Conservation (phyloP, 768 basidiomycete genomes). For the Kwoniella dejecticola region DNA sequence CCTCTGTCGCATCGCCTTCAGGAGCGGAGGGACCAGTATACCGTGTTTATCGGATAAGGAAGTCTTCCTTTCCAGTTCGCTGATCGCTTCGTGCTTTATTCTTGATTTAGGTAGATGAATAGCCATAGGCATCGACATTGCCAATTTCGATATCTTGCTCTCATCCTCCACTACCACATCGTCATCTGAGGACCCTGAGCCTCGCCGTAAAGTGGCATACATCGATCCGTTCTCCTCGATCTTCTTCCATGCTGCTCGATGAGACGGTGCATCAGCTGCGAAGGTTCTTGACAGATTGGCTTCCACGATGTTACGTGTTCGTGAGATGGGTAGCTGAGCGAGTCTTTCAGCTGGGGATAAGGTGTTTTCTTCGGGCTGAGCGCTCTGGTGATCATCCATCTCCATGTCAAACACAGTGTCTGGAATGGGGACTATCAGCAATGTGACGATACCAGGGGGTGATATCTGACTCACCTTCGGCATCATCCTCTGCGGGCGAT, state of each 20-base stretch:
- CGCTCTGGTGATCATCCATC: constrained; percentile 38
- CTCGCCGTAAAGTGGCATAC: constrained; percentile 30
- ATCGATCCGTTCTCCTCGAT: constrained; percentile 31
- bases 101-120: constrained; percentile 37
- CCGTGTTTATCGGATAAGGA: constrained; percentile 44
- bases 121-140: constrained; percentile 48
- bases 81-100: constrained; percentile 2
- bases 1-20: constrained; percentile 44
- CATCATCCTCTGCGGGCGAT: constrained; percentile 19
- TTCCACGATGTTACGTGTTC: constrained; percentile 43
- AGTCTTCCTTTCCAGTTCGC: constrained; percentile 49
- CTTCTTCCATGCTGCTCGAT: constrained; percentile 48
- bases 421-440: constrained; percentile 16
- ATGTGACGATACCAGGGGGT: not conserved
- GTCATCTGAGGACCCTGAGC: constrained; percentile 4
- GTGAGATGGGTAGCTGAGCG: constrained; percentile 10
- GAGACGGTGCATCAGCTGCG: constrained; percentile 52
- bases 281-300: constrained; percentile 48
- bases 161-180: constrained; percentile 25
- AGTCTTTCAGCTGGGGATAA: not conserved
- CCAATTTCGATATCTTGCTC: constrained; percentile 35
- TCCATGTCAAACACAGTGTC: constrained; percentile 56
- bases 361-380: not conserved
- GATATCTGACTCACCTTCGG: constrained; percentile 31
- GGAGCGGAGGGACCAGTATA: constrained; percentile 48